phyloP scores from a whole-genome alignment of 2,329 filamentous ascomycete genomes.

The Botrytis squamosa region DNA sequence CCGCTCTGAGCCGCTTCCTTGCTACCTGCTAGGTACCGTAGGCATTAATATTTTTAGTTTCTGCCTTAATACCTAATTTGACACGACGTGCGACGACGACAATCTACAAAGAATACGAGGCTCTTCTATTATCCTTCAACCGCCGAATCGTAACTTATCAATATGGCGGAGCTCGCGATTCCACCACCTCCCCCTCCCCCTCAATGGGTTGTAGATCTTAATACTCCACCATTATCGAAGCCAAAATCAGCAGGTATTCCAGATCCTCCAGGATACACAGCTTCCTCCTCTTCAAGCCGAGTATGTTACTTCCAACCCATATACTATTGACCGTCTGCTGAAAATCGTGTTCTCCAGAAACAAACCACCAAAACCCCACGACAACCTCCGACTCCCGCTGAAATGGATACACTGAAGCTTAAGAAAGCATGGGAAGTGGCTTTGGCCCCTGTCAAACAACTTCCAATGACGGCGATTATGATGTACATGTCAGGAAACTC shows the following conservation, averaged over 20 bases:
- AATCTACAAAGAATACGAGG: background rate
- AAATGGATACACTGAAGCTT: constrained; percentile 93
- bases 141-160: background rate
- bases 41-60: background rate
- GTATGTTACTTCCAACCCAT: constrained; percentile 41
- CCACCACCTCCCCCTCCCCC: constrained; percentile 53
- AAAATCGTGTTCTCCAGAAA: constrained; percentile 35
- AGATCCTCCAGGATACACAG: constrained; percentile 83
- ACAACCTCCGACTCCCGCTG: constrained; percentile 70
- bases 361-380: constrained; percentile 47
- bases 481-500: constrained; percentile 99
- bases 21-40: background rate
- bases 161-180: constrained; percentile 7
- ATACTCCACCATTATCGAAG: constrained; percentile 64
- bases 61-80: background rate
- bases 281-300: constrained; percentile 53
- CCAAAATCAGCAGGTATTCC: constrained; percentile 66
- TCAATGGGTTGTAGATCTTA: constrained; percentile 80
- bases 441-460: constrained; percentile 84
- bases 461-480: constrained; percentile 98
- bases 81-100: constrained; percentile 2
- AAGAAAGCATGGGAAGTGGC: constrained; percentile 99
- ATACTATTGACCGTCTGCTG: background rate
- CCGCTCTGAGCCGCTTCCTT: background rate
- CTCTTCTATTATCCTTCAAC: background rate